These are phyloP conservation scores for Chamaenerion angustifolium DNA, from an alignment of 345 rosid genomes.

Conservation along the genomic window DNA sequence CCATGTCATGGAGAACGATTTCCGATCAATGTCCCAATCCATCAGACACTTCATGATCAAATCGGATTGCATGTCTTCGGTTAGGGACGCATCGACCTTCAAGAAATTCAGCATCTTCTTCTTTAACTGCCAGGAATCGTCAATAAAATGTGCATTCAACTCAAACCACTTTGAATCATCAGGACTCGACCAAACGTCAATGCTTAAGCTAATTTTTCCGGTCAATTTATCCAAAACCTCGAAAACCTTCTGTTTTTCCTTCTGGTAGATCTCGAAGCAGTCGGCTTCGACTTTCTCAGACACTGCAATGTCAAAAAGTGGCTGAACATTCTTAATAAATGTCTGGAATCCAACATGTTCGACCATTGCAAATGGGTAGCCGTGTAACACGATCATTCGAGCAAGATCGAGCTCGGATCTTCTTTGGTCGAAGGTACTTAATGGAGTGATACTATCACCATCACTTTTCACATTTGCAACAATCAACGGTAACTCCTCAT, in stretches of 20 bases:
- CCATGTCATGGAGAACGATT: slow-evolving; percentile 50
- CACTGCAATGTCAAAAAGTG: slow-evolving; percentile 49
- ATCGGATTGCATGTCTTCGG: slow-evolving; percentile 50
- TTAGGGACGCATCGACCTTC: slow-evolving; percentile 37
- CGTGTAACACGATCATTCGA: slow-evolving; percentile 65
- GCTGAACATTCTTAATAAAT: slow-evolving; percentile 60
- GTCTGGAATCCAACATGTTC: slow-evolving; percentile 62
- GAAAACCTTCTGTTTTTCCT: slow-evolving; percentile 51
- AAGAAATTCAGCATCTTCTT: slow-evolving; percentile 47
- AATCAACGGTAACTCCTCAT: slow-evolving; percentile 38
- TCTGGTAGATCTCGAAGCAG: slow-evolving; percentile 59
- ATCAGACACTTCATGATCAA: slow-evolving; percentile 45
- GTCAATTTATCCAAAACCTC: slow-evolving; percentile 60
- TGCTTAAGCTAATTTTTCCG: slow-evolving; percentile 56
- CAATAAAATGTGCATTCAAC: slow-evolving; percentile 49
- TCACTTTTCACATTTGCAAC: slow-evolving; percentile 36
- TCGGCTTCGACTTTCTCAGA: slow-evolving; percentile 45
- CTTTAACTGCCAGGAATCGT: slow-evolving; percentile 49
- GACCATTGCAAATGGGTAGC: slow-evolving; percentile 63
- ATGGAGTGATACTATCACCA: slow-evolving; percentile 2
- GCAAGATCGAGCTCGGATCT: slow-evolving; percentile 64
- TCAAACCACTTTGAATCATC: slow-evolving; percentile 42
- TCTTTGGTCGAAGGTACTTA: slow-evolving; percentile 42
- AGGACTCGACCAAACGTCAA: slow-evolving; percentile 38
- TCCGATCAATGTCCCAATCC: slow-evolving; percentile 84